phyloP scores from a whole-genome alignment of 176 grass and related monocot species.

The Themeda triandra region DNA sequence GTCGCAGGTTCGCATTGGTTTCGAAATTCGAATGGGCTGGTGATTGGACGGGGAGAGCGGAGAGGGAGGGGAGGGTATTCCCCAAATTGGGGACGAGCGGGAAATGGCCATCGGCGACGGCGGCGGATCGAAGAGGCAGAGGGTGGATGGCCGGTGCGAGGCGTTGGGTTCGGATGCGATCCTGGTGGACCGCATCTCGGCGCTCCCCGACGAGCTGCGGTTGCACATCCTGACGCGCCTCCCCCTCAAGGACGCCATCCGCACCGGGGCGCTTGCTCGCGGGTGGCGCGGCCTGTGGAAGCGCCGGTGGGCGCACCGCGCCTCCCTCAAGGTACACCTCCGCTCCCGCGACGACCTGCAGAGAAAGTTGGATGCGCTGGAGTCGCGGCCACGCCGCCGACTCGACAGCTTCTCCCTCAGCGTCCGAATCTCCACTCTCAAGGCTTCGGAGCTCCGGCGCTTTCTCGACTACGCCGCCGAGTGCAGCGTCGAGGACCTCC shows the following conservation, averaged over 20 bases:
- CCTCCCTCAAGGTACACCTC: slow-evolving; percentile 14
- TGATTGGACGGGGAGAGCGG: no score
- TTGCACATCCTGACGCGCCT: slow-evolving; percentile 43
- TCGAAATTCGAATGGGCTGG: no score
- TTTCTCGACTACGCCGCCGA: slow-evolving; percentile 28
- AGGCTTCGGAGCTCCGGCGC: not conserved
- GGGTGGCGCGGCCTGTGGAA: slow-evolving; percentile 48
- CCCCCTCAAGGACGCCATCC: slow-evolving; percentile 49
- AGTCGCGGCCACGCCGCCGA: slow-evolving; percentile 11
- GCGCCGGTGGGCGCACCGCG: slow-evolving; percentile 34
- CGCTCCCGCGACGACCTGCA: not conserved
- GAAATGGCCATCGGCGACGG: no score
- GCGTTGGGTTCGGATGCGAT: no score
- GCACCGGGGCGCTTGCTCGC: slow-evolving; percentile 35
- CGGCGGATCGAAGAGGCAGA: no score
- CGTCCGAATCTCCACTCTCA: not conserved
- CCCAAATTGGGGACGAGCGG: no score
- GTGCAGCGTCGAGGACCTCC: slow-evolving; percentile 49
- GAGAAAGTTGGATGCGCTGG: not conserved
- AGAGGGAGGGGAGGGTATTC: no score
- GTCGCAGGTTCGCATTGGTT: no score
- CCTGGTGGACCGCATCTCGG: slow-evolving; percentile 39
- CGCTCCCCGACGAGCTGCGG: slow-evolving; percentile 39
- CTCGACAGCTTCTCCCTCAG: slow-evolving; percentile 41
- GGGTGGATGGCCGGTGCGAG: no score